Evolutionary conservation across 768 basidiomycete genomes (phyloP).

Genomic region (Sporobolomyces phaffii): DNA sequence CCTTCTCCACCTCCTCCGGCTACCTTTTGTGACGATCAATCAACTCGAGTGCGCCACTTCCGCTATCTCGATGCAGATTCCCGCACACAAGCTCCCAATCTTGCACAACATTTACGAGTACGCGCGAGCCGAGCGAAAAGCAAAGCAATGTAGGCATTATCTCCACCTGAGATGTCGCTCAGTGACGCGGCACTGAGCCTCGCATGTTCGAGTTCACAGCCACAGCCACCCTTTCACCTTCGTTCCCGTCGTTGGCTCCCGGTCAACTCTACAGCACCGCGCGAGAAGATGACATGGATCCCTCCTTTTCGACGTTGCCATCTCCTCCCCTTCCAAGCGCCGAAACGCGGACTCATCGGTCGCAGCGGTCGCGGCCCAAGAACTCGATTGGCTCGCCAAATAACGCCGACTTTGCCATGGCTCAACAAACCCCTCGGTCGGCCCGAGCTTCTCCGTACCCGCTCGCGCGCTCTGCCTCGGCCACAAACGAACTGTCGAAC

Average conservation of each 20-base stretch:
- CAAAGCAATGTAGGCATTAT: neutral
- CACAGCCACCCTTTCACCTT: too few relatives aligned
- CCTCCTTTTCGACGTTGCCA: too few relatives aligned
- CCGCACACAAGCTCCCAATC: constrained; percentile 43
- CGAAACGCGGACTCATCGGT: neutral
- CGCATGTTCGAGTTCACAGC: too few relatives aligned
- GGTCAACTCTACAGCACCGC: too few relatives aligned
- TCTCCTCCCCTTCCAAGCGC: neutral
- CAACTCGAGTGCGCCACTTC: constrained; percentile 46
- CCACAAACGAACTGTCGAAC: neutral
- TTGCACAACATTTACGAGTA: constrained; percentile 46
- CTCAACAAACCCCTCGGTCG: constrained; percentile 19
- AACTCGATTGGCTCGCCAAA: constrained; percentile 10
- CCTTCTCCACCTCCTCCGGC: constrained; percentile 45
- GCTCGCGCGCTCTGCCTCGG: constrained; percentile 29
- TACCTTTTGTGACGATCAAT: constrained; percentile 41
- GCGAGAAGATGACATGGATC: too few relatives aligned
- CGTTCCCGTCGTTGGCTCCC: too few relatives aligned
- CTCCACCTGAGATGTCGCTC: too few relatives aligned
- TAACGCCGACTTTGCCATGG: neutral
- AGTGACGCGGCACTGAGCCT: too few relatives aligned
- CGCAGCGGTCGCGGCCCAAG: constrained; percentile 8
- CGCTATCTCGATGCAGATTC: constrained; percentile 44
- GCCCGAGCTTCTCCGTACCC: constrained; percentile 21
- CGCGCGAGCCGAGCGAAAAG: constrained; percentile 41